These are phyloP conservation scores for Streptanthus diversifolius DNA, from an alignment of 345 rosid species.

Conservation along the genomic window DNA sequence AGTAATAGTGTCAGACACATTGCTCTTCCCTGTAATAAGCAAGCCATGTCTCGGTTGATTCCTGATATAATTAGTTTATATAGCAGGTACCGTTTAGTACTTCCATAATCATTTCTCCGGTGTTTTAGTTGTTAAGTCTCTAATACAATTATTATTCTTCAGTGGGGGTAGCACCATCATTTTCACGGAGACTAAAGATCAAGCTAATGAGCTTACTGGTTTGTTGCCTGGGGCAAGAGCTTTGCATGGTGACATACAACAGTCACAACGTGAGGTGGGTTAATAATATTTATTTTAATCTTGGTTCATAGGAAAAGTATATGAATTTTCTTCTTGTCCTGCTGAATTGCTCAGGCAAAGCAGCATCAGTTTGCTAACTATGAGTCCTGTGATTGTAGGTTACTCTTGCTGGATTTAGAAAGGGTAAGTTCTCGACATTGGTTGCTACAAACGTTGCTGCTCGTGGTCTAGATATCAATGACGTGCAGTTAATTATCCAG, in stretches of 20 bases:
- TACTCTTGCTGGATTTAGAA: slow-evolving; percentile 86
- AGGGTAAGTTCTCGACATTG: slow-evolving; percentile 79
- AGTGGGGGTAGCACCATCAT: slow-evolving; percentile 95
- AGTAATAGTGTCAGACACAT: slow-evolving; percentile 86
- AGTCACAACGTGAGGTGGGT: slow-evolving; percentile 84
- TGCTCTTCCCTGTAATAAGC: slow-evolving; percentile 66
- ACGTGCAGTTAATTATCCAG: slow-evolving; percentile 95
- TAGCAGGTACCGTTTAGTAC: slow-evolving; percentile 55
- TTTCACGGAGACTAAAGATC: slow-evolving; percentile 82
- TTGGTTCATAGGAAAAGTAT: neutral
- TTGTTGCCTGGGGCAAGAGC: slow-evolving; percentile 81
- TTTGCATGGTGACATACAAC: slow-evolving; percentile 94
- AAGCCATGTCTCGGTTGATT: slow-evolving; percentile 74
- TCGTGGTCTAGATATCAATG: slow-evolving; percentile 92
- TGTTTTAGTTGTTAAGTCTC: neutral
- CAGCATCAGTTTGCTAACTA: neutral
- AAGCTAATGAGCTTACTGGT: slow-evolving; percentile 88
- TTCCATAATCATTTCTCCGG: neutral
- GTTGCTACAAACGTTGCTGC: slow-evolving; percentile 98
- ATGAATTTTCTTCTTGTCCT: neutral
- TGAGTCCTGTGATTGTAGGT: slow-evolving; percentile 45
- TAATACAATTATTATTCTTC: slow-evolving; percentile 9
- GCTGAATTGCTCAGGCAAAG: neutral
- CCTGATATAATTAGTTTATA: slow-evolving; percentile 92
- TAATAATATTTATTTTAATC: neutral